Evolutionary conservation across 2,329 filamentous ascomycete species (phyloP), one percentile per base, ranked within the genome.

Genomic region (Purpureocillium lavendulum): DNA sequence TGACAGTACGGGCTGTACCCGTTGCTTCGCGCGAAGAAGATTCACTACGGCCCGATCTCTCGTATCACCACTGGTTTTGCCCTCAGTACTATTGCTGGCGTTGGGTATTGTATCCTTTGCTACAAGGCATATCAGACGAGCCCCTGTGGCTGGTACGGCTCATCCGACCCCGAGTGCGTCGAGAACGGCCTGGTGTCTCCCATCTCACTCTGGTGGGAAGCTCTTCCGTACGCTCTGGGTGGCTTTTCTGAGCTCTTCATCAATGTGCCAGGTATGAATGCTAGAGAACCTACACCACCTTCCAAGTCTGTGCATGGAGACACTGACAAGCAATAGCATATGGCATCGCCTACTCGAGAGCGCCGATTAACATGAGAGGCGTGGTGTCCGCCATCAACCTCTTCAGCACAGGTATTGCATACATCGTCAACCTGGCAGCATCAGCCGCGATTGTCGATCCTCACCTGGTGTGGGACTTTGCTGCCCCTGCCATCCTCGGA

Each of bases 1-100:
- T 6, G 10, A 11, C 18, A 45, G 16, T 55, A 54, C 35, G 45
- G 39, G 26, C 14, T 83, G n/a, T 82, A 82, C 47, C 78, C 78
- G 0, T 53, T 65, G 16, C 64, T 83, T 6, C 64, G 67, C 39
- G 70, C 64, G 41, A 48, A 53, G 16, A 63, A 65, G 13, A 71
- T 82, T 50, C 61, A 63, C 32, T 80, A 81, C 49, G 71, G 69
- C 0, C 74, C 77, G 6, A 73, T 83, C 47, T 71, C 57, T 33
- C 65, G 70, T n/a, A 74, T 75, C 66, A 68, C 70, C 1, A 60
- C 69, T 5, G 79, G 77, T 3, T 83, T 83, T 55, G 53, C 72
- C 16, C 43, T 66, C 15, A 58, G 57, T 34, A 63, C 64, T 1
- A 49, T 68, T 7, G 67, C 71, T 2, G 80, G 80, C 61, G 57